A percentile compares a stretch with the other conserved stretches of the same genome.
phyloP scores from a whole-genome alignment of 169 alveolate genomes.

The Neospora caninum region DNA sequence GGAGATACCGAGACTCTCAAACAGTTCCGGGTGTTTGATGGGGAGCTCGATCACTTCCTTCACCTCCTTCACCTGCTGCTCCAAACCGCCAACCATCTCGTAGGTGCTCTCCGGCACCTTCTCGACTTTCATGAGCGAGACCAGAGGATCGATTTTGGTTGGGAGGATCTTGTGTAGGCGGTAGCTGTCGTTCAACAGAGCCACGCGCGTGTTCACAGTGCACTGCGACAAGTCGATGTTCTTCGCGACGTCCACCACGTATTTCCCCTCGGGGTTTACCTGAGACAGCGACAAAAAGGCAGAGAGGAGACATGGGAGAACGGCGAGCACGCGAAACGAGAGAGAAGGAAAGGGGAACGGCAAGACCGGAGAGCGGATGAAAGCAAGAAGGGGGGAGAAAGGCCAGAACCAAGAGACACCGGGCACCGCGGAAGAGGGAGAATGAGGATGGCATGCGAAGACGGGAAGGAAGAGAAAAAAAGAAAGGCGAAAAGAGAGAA shows the following conservation, averaged over 20 bases:
- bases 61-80: slow-evolving; percentile 97
- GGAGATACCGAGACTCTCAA: slow-evolving; percentile 97
- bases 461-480: not conserved
- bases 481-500: not conserved
- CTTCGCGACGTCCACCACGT: slow-evolving; percentile 93
- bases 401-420: too few species aligned
- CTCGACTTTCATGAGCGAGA: slow-evolving; percentile 99
- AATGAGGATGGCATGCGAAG: too few species aligned
- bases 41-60: slow-evolving; percentile 99
- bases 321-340: not conserved
- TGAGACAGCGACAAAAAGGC: not conserved
- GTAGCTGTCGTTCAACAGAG: slow-evolving; percentile 86
- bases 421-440: too few species aligned
- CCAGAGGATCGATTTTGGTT: slow-evolving; percentile 98
- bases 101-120: slow-evolving; percentile 99
- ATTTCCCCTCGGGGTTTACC: slow-evolving; percentile 95
- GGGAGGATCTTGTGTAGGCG: slow-evolving; percentile 95
- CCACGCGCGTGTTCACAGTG: slow-evolving; percentile 94
- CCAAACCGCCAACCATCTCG: slow-evolving; percentile 99
- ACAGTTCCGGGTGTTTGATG: slow-evolving; percentile 99
- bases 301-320: not conserved
- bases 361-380: not conserved
- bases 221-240: slow-evolving; percentile 92
- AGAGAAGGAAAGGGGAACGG: not conserved
- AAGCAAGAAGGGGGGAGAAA: too few species aligned